A percentile compares a stretch with the other conserved stretches of the same genome.
Evolutionary conservation across 495 filamentous ascomycete species (phyloP).

Genomic region (Hyaloscypha finlandica): DNA sequence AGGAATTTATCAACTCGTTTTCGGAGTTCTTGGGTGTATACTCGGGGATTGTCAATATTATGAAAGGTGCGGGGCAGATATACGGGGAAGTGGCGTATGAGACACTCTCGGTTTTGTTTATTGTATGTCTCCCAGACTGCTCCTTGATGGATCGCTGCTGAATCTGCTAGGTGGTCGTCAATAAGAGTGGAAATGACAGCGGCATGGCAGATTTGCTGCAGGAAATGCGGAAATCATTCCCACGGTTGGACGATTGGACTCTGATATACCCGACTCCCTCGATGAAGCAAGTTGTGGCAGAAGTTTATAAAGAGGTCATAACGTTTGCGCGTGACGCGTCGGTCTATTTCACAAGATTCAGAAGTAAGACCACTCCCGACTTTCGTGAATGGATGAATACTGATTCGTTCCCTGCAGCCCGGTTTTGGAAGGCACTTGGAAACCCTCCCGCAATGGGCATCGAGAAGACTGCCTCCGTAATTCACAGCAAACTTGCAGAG

Average conservation of each 20-base stretch:
- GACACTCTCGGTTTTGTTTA: not conserved
- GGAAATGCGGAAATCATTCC: not conserved
- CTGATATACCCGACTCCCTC: not conserved
- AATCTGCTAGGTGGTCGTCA: not conserved
- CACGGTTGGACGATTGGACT: not conserved
- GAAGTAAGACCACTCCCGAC: not conserved
- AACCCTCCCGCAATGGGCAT: not conserved
- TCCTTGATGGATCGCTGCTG: not conserved
- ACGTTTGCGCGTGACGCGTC: not conserved
- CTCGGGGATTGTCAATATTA: not conserved
- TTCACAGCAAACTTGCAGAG: not conserved
- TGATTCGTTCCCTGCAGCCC: not conserved
- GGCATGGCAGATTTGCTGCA: not conserved
- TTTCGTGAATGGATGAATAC: no score
- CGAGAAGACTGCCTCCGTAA: not conserved
- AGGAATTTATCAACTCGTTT: not conserved
- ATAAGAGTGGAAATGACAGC: not conserved
- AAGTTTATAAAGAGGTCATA: not conserved
- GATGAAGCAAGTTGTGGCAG: not conserved
- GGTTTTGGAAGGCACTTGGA: not conserved
- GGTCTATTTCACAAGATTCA: not conserved
- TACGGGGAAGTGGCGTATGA: constrained; percentile 1
- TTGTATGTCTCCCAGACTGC: not conserved
- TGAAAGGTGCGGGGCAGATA: not conserved
- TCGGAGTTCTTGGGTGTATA: not conserved